Evolutionary conservation across 805 yeast species (phyloP).

Genomic region (Candida rishiriensis): DNA sequence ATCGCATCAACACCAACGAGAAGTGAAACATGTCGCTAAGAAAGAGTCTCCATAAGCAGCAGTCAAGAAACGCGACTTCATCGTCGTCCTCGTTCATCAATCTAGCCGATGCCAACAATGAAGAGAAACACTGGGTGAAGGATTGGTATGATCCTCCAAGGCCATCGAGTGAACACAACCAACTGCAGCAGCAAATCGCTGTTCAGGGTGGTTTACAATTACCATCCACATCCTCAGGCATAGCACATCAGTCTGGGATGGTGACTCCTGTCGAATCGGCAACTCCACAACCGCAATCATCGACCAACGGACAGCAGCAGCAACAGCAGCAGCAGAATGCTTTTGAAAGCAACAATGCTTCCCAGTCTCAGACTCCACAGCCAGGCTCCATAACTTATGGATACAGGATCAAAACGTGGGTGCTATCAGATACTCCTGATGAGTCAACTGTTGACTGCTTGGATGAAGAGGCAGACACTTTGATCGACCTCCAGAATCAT

Average conservation of each 20-base stretch:
- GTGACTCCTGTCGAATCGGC: conserved; percentile 18
- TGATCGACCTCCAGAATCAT: conserved; percentile 33
- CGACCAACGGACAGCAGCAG: not conserved
- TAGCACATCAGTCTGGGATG: conserved; percentile 14
- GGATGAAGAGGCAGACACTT: conserved; percentile 30
- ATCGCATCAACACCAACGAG: too few species aligned
- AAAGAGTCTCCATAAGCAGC: conserved; percentile 32
- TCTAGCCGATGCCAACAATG: conserved; percentile 13
- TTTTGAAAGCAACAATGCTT: conserved; percentile 3
- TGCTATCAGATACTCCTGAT: conserved; percentile 13
- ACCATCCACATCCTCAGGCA: conserved; percentile 1
- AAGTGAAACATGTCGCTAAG: conserved; percentile 24
- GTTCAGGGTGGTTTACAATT: conserved; percentile 2
- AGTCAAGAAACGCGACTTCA: conserved; percentile 24
- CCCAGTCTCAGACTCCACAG: conserved; percentile 26
- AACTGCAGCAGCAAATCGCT: conserved; percentile 4
- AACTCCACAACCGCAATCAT: conserved; percentile 23
- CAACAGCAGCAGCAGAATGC: not conserved
- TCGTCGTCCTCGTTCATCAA: conserved; percentile 16
- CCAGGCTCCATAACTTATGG: conserved; percentile 24
- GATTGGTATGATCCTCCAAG: conserved; percentile 33
- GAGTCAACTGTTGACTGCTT: conserved; percentile 17
- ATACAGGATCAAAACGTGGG: conserved; percentile 33
- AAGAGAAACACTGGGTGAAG: conserved; percentile 27
- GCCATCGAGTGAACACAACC: conserved; percentile 8